Base-by-base conservation (phyloP, 768 basidiomycete species). In the Crucibulum laeve region DNA sequence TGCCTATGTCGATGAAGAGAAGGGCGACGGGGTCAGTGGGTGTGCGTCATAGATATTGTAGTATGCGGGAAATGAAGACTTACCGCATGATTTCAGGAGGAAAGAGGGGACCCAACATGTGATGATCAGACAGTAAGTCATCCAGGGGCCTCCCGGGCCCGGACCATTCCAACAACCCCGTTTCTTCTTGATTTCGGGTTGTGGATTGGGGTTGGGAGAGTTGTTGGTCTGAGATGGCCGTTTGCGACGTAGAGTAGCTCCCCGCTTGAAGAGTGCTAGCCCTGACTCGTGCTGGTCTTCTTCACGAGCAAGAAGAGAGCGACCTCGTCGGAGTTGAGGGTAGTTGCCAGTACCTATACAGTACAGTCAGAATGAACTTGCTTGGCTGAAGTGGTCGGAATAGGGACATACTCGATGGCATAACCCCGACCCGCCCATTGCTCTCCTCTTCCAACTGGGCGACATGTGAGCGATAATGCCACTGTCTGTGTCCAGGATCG, bases 101-200 rank as follows among this genome's bases (percentile, higher is more conserved):
- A 88, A 80, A 1, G 79, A 65, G 1, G 96, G 96, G n/a, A 95
- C 68, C 54, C 83, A 84, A 54, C 75, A 78, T 4, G 96, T 99
- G 40, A 96, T 49, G 50, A 93, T 54, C 62, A 82, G 83, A 64
- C 89, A 96, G 64, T 93, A 99, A 47, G 87, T 80, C 84, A 96
- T 95, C 93, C 93, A 98, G 19, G 83, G 80, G 39, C 92, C 86
- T 52, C 92, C 84, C 11, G 95, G 95, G 10, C 94, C 92, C 30
- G 92, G 91, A 46, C 84, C 82, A 39, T 80, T 82, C 55, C 89
- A 77, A 46, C 83, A 87, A 14, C 72, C 71, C 43, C 71, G 61
- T 49, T 68, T 53, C 52, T 67, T 65, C 58, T 70, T 59, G 49
- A 63, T 48, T 58, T 62, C 14, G 64, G 46, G 33, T 61, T 45